Conservation (phyloP, 306 rosid species). For the Casuarina equisetifolia region DNA sequence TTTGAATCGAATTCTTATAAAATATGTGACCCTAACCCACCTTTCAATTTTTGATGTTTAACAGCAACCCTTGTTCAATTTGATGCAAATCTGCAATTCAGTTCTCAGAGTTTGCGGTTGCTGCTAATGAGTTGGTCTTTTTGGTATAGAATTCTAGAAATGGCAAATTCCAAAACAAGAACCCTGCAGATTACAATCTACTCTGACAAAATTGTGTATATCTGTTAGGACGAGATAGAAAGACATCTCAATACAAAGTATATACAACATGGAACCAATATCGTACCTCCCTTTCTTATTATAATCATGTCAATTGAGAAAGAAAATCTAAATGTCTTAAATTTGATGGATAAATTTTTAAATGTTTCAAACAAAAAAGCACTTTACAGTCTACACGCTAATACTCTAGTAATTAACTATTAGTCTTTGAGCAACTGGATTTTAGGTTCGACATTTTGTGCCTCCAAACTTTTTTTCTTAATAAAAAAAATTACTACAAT, state of each 20-base stretch:
- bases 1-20: background rate
- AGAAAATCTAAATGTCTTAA: background rate
- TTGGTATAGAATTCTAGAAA: background rate
- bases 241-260: background rate
- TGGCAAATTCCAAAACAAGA: background rate
- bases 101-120: background rate
- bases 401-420: too few species aligned
- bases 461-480: too few species aligned
- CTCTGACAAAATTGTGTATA: background rate
- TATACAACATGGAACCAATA: background rate
- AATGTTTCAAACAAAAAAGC: background rate
- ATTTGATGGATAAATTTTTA: background rate
- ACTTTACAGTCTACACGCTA: background rate
- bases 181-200: background rate
- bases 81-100: background rate
- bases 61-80: too few species aligned
- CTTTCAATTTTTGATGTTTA: too few species aligned
- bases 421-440: too few species aligned
- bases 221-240: background rate
- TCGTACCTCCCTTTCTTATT: background rate
- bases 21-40: too few species aligned
- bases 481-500: slow-evolving; percentile 10
- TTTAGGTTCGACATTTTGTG: too few species aligned
- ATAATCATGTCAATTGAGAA: background rate
- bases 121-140: background rate